Evolutionary conservation across 2,329 filamentous ascomycete genomes (phyloP).

Genomic region (Laburnicola sp.): DNA sequence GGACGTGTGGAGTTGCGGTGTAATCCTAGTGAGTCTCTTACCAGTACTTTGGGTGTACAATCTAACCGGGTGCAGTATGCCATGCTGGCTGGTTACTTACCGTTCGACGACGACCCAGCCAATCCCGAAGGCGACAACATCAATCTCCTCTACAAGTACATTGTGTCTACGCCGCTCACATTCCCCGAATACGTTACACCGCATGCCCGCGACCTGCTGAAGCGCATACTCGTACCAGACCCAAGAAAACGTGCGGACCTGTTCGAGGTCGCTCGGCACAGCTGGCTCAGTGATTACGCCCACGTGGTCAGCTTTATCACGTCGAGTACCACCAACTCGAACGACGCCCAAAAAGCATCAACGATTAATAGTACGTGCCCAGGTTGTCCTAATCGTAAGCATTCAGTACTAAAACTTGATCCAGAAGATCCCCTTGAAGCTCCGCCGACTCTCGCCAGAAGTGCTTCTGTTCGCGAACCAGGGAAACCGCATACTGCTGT

Average conservation of each 20-base stretch:
- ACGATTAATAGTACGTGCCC: constrained; percentile 59
- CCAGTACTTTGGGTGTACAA: constrained; percentile 9
- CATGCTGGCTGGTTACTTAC: constrained; percentile 96
- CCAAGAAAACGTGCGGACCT: constrained; percentile 92
- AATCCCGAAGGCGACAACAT: constrained; percentile 99
- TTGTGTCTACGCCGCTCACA: constrained; percentile 92
- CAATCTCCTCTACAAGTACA: constrained; percentile 98
- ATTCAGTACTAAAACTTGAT: constrained; percentile 5
- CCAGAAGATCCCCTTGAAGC: constrained; percentile 60
- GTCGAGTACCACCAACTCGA: constrained; percentile 85
- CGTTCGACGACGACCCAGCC: constrained; percentile 96
- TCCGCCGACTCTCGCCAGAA: constrained; percentile 71
- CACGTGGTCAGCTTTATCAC: constrained; percentile 96
- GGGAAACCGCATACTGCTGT: constrained; percentile 63
- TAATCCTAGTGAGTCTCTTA: constrained; percentile 77
- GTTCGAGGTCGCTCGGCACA: constrained; percentile 96
- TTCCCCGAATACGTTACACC: constrained; percentile 99
- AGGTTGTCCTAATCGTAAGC: background rate
- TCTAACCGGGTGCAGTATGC: constrained; percentile 69
- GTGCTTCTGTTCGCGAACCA: constrained; percentile 88
- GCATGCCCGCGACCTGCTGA: constrained; percentile 87
- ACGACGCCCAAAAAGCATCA: constrained; percentile 81
- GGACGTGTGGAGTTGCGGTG: constrained; percentile 98
- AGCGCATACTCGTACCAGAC: constrained; percentile 92
- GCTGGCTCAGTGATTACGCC: constrained; percentile 97